phyloP scores from a whole-genome alignment of 2,329 filamentous ascomycete species.

The Alternaria sp. region DNA sequence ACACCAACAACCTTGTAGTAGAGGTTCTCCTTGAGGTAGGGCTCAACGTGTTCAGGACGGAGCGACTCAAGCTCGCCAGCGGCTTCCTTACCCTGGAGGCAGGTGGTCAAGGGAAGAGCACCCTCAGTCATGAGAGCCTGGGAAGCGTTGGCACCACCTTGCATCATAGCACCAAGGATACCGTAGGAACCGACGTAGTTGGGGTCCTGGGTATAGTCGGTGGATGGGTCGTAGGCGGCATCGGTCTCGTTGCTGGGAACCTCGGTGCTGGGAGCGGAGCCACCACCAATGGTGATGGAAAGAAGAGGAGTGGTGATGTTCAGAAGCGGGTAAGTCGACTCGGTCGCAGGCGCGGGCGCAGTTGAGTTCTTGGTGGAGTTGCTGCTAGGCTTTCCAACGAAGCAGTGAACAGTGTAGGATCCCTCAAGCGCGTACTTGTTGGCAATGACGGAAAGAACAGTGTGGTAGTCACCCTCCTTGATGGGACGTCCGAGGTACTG shows the following conservation, averaged over 20 bases:
- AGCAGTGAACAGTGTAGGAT: constrained; percentile 47
- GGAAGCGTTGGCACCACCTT: constrained; percentile 30
- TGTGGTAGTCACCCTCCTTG: constrained; percentile 45
- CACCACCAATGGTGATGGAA: not conserved
- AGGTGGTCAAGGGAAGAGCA: constrained; percentile 42
- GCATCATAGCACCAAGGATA: constrained; percentile 39
- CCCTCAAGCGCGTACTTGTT: constrained; percentile 45
- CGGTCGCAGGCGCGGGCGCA: not conserved
- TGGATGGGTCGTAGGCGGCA: constrained; percentile 31
- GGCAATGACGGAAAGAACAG: constrained; percentile 40
- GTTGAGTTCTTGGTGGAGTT: constrained; percentile 34
- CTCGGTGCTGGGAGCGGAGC: constrained; percentile 19
- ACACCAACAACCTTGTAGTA: constrained; percentile 44
- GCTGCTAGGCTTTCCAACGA: constrained; percentile 36
- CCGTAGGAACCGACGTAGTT: constrained; percentile 44
- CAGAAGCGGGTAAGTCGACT: constrained; percentile 14
- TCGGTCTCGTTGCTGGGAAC: constrained; percentile 24
- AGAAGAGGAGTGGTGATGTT: constrained; percentile 23
- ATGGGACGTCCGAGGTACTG: constrained; percentile 42
- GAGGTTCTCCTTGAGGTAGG: constrained; percentile 44
- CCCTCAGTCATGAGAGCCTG: constrained; percentile 39
- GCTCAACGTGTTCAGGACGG: constrained; percentile 38
- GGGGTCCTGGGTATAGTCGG: constrained; percentile 36
- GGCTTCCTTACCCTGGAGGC: constrained; percentile 42
- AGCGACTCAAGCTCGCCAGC: constrained; percentile 40